phyloP scores from a whole-genome alignment of 768 basidiomycete genomes.

The Leccinum barrowsii region DNA sequence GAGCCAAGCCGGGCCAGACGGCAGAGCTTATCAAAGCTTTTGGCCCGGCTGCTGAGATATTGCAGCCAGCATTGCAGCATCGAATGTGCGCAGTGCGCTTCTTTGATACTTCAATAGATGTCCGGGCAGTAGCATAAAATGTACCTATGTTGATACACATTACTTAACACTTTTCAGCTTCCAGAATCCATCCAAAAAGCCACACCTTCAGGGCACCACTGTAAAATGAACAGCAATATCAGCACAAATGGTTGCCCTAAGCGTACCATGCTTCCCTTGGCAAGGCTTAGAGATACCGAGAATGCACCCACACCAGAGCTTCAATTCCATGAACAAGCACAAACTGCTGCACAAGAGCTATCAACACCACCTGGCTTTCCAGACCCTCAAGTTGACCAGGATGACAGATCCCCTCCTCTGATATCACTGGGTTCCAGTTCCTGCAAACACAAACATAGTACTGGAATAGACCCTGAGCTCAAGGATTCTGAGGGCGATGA shows the following conservation, averaged over 20 bases:
- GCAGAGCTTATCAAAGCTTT: background rate
- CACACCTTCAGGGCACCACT: background rate
- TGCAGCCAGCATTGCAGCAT: background rate
- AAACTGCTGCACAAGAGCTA: background rate
- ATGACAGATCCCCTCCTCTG: background rate
- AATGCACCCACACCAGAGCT: background rate
- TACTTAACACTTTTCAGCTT: background rate
- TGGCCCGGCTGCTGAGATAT: background rate
- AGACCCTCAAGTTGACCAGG: background rate
- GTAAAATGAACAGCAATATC: background rate
- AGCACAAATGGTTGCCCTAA: background rate
- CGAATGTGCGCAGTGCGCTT: background rate
- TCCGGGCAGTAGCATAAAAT: background rate
- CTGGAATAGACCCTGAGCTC: background rate
- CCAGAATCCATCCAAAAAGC: background rate
- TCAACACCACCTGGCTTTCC: background rate
- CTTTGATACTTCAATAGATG: background rate
- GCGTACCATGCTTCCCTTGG: background rate
- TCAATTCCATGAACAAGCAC: background rate
- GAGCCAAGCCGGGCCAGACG: background rate
- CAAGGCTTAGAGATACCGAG: background rate
- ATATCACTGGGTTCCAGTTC: background rate
- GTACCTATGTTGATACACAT: background rate
- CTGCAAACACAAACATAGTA: background rate
- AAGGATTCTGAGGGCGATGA: background rate